phyloP scores from a whole-genome alignment of 2,329 filamentous ascomycete species.

The Didymella pomorum region DNA sequence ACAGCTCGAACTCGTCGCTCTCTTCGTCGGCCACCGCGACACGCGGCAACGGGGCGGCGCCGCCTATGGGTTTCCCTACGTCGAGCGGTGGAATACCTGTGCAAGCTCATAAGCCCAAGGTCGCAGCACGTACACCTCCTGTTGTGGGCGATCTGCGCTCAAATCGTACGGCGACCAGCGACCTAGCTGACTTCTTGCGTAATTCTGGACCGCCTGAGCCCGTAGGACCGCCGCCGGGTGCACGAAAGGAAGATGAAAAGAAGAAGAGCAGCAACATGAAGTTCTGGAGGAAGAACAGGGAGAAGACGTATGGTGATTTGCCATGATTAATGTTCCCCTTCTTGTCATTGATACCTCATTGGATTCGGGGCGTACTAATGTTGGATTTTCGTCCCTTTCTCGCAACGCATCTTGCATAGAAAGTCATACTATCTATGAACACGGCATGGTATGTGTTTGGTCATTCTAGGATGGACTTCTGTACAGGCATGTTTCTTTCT shows the following conservation, averaged over 20 bases:
- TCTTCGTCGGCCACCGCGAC: conserved; percentile 27
- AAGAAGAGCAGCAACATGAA: conserved; percentile 35
- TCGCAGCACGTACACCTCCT: conserved; percentile 42
- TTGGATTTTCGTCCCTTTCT: background rate
- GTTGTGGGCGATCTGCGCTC: conserved; percentile 28
- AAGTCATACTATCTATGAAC: background rate
- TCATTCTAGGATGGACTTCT: background rate
- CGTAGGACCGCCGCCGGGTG: conserved; percentile 20
- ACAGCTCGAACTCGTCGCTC: conserved; percentile 27
- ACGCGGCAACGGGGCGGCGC: conserved; percentile 24
- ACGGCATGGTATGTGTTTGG: background rate
- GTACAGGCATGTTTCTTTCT: conserved; percentile 1
- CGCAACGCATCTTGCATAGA: background rate
- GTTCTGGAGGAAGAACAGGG: conserved; percentile 47
- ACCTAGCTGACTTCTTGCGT: conserved; percentile 55
- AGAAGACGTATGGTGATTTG: conserved; percentile 36
- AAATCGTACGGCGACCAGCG: conserved; percentile 47
- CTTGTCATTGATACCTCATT: background rate
- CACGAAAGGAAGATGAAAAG: conserved; percentile 45
- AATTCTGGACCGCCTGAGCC: conserved; percentile 51
- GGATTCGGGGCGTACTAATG: background rate
- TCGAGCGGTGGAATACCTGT: conserved; percentile 30
- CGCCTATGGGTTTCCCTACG: conserved; percentile 25
- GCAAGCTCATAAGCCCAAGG: conserved; percentile 37
- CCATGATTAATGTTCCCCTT: conserved; percentile 18